Evolutionary conservation across 768 basidiomycete species (phyloP).

Genomic region (Calocybe cyanea): DNA sequence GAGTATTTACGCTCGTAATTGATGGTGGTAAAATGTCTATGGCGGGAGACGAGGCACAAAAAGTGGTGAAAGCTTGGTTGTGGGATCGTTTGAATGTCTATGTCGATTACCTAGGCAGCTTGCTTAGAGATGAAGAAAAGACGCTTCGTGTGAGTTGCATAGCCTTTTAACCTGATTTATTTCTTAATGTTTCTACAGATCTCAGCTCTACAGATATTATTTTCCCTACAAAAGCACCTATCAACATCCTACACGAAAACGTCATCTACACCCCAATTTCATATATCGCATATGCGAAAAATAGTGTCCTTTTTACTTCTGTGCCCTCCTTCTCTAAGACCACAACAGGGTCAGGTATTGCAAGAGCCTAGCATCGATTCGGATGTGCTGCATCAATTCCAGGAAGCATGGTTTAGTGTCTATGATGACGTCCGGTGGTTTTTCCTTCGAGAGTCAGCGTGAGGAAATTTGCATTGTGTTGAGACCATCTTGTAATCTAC

Average conservation of each 20-base stretch:
- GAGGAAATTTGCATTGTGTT: constrained; percentile 20
- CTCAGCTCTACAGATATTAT: constrained; percentile 69
- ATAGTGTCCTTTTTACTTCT: constrained; percentile 56
- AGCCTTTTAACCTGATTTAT: background rate
- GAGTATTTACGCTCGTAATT: constrained; percentile 28
- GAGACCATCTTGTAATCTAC: background rate
- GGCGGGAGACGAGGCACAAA: constrained; percentile 50
- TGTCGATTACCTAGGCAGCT: constrained; percentile 59
- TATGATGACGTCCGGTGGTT: constrained; percentile 87
- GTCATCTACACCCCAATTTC: constrained; percentile 57
- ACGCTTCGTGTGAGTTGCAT: constrained; percentile 57
- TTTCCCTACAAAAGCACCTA: constrained; percentile 73
- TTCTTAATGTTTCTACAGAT: constrained; percentile 43
- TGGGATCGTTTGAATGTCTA: constrained; percentile 72
- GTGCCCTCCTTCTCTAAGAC: constrained; percentile 50
- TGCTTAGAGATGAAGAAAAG: constrained; percentile 77
- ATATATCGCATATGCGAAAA: constrained; percentile 64
- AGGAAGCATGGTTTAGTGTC: constrained; percentile 70
- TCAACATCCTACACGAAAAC: constrained; percentile 58
- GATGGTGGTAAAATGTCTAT: constrained; percentile 46
- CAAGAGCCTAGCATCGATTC: constrained; percentile 38
- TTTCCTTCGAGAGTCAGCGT: constrained; percentile 80
- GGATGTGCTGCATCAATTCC: constrained; percentile 62
- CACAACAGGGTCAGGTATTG: constrained; percentile 16
- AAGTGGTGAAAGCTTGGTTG: constrained; percentile 63